phyloP scores from a whole-genome alignment of 352 stramenopile species.

The Globisporangium alternatum region DNA sequence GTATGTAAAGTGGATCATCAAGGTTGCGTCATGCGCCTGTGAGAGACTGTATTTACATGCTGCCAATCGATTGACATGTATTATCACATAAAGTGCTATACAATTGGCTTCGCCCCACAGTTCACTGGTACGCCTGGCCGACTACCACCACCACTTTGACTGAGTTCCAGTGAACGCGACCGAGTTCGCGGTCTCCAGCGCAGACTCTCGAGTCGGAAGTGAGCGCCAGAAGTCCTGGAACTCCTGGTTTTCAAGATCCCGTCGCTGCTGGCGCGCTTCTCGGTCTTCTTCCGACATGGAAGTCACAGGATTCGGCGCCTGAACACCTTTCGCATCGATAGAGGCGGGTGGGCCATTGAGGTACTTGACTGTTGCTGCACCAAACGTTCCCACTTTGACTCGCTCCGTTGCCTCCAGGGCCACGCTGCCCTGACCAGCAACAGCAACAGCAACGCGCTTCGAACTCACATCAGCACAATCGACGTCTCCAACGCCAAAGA shows the following conservation, averaged over 20 bases:
- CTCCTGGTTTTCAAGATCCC: not conserved
- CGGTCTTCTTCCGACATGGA: conserved; percentile 5
- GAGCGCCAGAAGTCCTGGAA: conserved; percentile 4
- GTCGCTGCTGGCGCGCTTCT: not conserved
- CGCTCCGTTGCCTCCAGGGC: not conserved
- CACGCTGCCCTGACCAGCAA: not conserved
- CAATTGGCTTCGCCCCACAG: no score
- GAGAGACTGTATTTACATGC: no score
- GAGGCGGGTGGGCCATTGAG: not conserved
- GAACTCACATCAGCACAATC: not conserved
- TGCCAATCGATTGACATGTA: no score
- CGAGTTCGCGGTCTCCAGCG: not conserved
- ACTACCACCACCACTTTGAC: not conserved
- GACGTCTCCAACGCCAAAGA: conserved; percentile 2
- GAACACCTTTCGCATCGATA: not conserved
- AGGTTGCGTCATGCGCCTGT: no score
- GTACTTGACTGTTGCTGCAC: not conserved
- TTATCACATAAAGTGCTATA: no score
- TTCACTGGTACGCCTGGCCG: no score
- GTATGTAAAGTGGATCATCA: no score
- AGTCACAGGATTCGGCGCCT: not conserved
- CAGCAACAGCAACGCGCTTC: not conserved
- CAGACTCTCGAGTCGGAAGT: not conserved
- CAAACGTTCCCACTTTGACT: not conserved
- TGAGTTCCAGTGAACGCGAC: not conserved